Base-by-base conservation (phyloP, 2,329 filamentous ascomycete species). In the Paraphaeosphaeria sporulosa region DNA sequence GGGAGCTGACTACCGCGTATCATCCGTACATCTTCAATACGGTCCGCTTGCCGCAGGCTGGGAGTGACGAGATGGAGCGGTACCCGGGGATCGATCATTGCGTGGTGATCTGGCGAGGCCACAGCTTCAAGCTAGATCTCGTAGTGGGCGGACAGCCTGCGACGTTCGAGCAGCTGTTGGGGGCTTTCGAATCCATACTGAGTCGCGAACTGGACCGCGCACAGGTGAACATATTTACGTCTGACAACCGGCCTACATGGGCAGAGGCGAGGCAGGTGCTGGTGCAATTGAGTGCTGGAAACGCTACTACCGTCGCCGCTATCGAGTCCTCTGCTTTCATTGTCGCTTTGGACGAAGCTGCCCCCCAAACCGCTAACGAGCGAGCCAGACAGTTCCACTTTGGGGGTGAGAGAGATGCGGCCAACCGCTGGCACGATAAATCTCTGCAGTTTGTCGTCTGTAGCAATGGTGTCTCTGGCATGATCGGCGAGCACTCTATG, bases 361-460 rank as follows among this genome's bases (percentile, higher is more conserved):
- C 10, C 2, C 50, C 50, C 21, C 6, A 8, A 5, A 42, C 23
- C 23, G 50, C 50, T 9, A 23, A 13, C 4, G 50, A 54, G 50
- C 34, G 50, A 23, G 50, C 4, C 5, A 42, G 50, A 30, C 50
- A 54, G 50, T 54, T 54, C 36, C 50, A 54, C 21, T 54, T 54
- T 17, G 50, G 50, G 2, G 50, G 50, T 36, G 50, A 40, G 27
- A 32, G 17, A 40, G 53, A 55, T 47, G 53, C 53, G 6, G 32
- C 50, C 4, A 54, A 54, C 19, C 50, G 50, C 6, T 54, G 50
- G 34, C 30, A 54, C 34, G 50, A 54, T 36, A 54, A 54, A 27
- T 21, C 32, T 6, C 3, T 54, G 15, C 34, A 54, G 17, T 43
- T 54, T n/a, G 50, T 42, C 10, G 34, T 54, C n/a, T 54, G 50